These are phyloP conservation scores for Ormosia semicastrata DNA, from an alignment of 306 rosid genomes.

Conservation along the genomic window DNA sequence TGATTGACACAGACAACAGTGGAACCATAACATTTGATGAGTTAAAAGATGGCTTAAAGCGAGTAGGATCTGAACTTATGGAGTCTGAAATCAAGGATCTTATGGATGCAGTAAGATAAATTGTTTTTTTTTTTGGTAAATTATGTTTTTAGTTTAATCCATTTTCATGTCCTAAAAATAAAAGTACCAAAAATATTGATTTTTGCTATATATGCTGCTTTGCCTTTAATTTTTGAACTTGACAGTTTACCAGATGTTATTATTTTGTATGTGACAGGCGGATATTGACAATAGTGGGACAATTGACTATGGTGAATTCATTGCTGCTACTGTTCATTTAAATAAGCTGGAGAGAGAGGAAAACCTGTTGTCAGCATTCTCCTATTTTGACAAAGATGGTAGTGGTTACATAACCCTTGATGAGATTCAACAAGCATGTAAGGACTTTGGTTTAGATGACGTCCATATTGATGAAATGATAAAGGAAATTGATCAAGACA, in stretches of 20 bases:
- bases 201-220: background rate
- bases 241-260: background rate
- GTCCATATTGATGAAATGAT: conserved; percentile 56
- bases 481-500: conserved; percentile 61
- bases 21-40: conserved; percentile 65
- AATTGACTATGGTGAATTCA: conserved; percentile 61
- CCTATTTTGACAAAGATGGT: conserved; percentile 62
- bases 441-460: conserved; percentile 59
- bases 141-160: background rate
- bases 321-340: conserved; percentile 65
- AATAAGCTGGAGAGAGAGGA: conserved; percentile 67
- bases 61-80: conserved; percentile 63
- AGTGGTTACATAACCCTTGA: conserved; percentile 67
- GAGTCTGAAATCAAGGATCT: conserved; percentile 69
- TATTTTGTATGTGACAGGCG: conserved; percentile 36
- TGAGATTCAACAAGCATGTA: conserved; percentile 65
- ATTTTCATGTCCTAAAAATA: background rate
- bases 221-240: background rate
- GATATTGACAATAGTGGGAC: conserved; percentile 59
- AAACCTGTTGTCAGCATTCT: conserved; percentile 53
- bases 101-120: conserved; percentile 59
- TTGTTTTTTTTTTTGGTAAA: background rate
- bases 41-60: conserved; percentile 54
- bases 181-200: no score
- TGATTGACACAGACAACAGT: conserved; percentile 60